A percentile compares a stretch with the other conserved stretches of the same genome.
phyloP scores from a whole-genome alignment of 345 rosid genomes.

The Isatis tinctoria region DNA sequence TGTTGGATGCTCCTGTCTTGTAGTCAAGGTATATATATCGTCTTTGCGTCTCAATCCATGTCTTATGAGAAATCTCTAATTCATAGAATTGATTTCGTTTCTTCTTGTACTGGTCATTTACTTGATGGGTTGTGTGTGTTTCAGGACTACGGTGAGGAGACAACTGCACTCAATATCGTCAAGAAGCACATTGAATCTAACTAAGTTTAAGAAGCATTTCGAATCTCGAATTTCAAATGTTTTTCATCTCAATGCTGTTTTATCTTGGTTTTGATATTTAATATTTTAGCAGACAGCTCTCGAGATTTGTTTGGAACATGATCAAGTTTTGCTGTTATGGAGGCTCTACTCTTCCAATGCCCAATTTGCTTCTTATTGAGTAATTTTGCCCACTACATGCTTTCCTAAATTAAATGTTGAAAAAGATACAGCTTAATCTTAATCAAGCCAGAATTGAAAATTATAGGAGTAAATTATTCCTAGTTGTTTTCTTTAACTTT shows the following conservation, averaged over 20 bases:
- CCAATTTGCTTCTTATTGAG: neutral
- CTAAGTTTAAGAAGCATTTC: constrained; percentile 12
- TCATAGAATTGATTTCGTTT: neutral
- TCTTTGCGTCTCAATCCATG: neutral
- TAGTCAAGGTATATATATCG: constrained; percentile 56
- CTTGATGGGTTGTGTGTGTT: neutral
- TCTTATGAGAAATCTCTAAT: neutral
- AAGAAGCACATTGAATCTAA: constrained; percentile 34
- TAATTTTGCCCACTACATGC: no score
- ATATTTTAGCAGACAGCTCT: constrained; percentile 20
- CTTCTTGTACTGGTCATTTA: neutral
- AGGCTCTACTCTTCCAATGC: neutral
- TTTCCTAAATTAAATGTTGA: neutral
- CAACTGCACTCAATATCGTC: constrained; percentile 32
- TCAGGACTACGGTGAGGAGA: constrained; percentile 40
- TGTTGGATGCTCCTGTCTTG: constrained; percentile 82
- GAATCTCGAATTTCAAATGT: constrained; percentile 5
- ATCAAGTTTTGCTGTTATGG: constrained; percentile 15
- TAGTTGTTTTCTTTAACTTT: no score
- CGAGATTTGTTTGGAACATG: constrained; percentile 20
- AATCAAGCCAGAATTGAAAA: neutral
- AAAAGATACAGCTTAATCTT: neutral
- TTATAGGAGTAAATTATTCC: neutral
- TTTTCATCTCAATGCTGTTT: constrained; percentile 15
- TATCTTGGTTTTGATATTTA: constrained; percentile 20